Evolutionary conservation across 106 monocot species (phyloP).

Genomic region (Phalaenopsis equestris): DNA sequence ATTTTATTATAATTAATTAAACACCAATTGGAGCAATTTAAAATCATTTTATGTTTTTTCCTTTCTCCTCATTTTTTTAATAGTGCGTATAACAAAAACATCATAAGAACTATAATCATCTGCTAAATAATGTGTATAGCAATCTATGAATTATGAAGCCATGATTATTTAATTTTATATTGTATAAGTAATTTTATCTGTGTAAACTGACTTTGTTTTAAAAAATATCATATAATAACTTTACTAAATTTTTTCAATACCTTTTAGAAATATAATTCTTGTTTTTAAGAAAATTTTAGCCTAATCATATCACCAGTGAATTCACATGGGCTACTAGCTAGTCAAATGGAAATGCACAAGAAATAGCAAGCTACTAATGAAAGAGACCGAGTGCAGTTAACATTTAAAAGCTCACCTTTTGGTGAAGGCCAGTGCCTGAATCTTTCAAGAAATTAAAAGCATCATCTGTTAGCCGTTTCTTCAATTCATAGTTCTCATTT

Average conservation of each 20-base stretch:
- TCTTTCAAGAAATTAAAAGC: slow-evolving; percentile 45
- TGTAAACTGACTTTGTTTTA: no score
- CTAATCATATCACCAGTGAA: neutral
- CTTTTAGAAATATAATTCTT: neutral
- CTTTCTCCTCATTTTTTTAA: no score
- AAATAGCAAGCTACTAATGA: neutral
- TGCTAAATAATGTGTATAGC: no score
- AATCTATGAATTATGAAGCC: no score
- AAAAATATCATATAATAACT: neutral
- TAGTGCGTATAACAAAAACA: no score
- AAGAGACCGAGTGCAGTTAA: neutral
- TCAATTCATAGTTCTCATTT: slow-evolving; percentile 24
- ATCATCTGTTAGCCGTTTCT: slow-evolving; percentile 38
- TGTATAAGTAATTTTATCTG: no score
- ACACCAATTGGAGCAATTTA: no score
- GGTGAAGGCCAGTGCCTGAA: slow-evolving; percentile 61
- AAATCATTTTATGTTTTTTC: no score
- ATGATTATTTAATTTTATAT: no score
- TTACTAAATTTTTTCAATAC: neutral
- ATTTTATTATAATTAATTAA: neutral
- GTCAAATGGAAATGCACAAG: neutral
- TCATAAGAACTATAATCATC: no score
- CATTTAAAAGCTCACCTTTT: slow-evolving; percentile 32
- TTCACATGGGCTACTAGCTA: neutral
- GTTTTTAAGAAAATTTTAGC: neutral